phyloP scores from a whole-genome alignment of 2,329 filamentous ascomycete genomes.

The Monosporascus sp. region DNA sequence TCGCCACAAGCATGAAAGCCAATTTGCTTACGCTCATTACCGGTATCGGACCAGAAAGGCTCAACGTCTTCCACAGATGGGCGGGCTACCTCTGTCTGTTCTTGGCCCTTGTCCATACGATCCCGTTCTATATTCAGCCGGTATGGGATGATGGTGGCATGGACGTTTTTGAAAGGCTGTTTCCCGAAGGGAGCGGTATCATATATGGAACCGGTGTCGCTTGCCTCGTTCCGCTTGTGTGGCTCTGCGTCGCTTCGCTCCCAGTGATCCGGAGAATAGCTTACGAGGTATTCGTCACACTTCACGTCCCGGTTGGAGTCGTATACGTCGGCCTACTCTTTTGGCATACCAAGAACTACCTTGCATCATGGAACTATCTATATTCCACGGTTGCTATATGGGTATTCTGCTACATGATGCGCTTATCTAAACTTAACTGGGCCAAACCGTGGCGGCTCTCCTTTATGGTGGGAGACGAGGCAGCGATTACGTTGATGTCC shows the following conservation, averaged over 20 bases:
- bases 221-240: slow-evolving; percentile 72
- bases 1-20: slow-evolving; percentile 85
- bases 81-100: slow-evolving; percentile 81
- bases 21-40: slow-evolving; percentile 81
- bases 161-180: slow-evolving; percentile 64
- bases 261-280: slow-evolving; percentile 70
- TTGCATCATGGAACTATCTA: slow-evolving; percentile 86
- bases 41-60: slow-evolving; percentile 83
- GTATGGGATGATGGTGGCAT: slow-evolving; percentile 77
- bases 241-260: slow-evolving; percentile 81
- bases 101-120: slow-evolving; percentile 74
- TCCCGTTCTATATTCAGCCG: slow-evolving; percentile 87
- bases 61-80: slow-evolving; percentile 94
- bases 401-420: slow-evolving; percentile 65
- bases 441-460: slow-evolving; percentile 71
- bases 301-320: slow-evolving; percentile 79
- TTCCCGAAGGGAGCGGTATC: slow-evolving; percentile 58
- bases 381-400: slow-evolving; percentile 78
- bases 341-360: slow-evolving; percentile 93
- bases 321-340: slow-evolving; percentile 81
- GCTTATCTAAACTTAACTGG: slow-evolving; percentile 89
- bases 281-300: slow-evolving; percentile 79
- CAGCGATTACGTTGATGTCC: slow-evolving; percentile 80
- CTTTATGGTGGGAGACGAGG: slow-evolving; percentile 87
- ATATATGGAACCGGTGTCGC: slow-evolving; percentile 85